Evolutionary conservation across 495 filamentous ascomycete genomes (phyloP).

Genomic region (Xylaria longipes): DNA sequence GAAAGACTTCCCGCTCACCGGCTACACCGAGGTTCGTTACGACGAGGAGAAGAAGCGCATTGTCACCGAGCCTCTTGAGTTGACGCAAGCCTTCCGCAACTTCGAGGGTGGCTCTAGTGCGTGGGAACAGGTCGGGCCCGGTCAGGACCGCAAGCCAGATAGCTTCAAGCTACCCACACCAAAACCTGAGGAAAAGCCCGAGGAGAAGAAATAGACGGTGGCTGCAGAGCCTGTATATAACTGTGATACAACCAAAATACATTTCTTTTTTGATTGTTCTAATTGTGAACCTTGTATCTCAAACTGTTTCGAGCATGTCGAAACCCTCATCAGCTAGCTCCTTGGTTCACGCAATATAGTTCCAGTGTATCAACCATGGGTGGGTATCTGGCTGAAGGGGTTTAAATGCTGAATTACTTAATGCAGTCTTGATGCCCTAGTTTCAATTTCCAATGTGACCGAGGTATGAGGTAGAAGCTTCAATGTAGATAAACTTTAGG

Average conservation of each 20-base stretch:
- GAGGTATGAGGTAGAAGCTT: background rate
- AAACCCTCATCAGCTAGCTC: no score
- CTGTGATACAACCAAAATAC: conserved; percentile 34
- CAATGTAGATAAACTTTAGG: no score
- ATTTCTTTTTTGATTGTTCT: conserved; percentile 16
- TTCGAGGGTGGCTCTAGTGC: conserved; percentile 85
- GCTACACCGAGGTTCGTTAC: conserved; percentile 97
- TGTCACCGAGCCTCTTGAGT: conserved; percentile 93
- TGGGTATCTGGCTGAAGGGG: no score
- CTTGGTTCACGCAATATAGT: no score
- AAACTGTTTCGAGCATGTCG: background rate
- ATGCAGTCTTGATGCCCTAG: no score
- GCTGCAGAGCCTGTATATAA: conserved; percentile 41
- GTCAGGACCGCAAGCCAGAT: conserved; percentile 80
- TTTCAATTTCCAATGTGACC: background rate
- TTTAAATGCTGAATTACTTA: no score
- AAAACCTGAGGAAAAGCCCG: conserved; percentile 89
- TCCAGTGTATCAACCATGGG: background rate
- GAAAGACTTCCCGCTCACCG: conserved; percentile 98
- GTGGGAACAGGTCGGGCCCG: conserved; percentile 92
- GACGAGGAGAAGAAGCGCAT: conserved; percentile 99
- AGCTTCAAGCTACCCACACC: conserved; percentile 93
- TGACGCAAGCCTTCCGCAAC: conserved; percentile 99
- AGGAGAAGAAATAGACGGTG: conserved; percentile 84
- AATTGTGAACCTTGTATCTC: background rate